phyloP scores from a whole-genome alignment of 2,329 filamentous ascomycete genomes.

The Chrysosporium queenslandicum region DNA sequence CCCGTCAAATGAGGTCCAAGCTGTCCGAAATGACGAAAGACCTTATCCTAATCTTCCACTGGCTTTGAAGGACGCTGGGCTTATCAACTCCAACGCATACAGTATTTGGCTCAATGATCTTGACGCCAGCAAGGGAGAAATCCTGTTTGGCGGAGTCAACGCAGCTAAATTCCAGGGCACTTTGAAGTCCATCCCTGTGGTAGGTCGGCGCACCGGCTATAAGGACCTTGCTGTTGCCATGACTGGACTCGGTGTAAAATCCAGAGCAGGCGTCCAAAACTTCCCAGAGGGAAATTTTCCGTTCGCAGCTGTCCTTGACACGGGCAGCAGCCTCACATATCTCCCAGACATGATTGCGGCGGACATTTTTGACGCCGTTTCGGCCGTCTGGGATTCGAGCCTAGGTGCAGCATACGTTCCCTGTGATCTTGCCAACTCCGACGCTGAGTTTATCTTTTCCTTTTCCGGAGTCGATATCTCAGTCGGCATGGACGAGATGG shows the following conservation, averaged over 20 bases:
- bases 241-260: conserved; percentile 44
- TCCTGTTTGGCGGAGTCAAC: conserved; percentile 69
- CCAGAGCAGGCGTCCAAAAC: conserved; percentile 14
- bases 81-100: conserved; percentile 58
- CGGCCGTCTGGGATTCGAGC: conserved; percentile 48
- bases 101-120: conserved; percentile 69
- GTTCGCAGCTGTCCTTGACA: conserved; percentile 59
- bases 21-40: conserved; percentile 42
- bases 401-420: conserved; percentile 45
- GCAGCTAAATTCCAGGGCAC: conserved; percentile 52
- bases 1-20: conserved; percentile 63
- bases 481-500: conserved; percentile 49
- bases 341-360: conserved; percentile 46
- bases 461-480: conserved; percentile 46
- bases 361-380: conserved; percentile 49
- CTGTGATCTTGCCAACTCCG: conserved; percentile 40
- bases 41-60: conserved; percentile 61
- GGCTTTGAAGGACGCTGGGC: conserved; percentile 50
- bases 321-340: conserved; percentile 58
- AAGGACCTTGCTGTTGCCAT: conserved; percentile 60
- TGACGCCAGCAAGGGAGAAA: conserved; percentile 52
- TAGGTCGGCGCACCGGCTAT: conserved; percentile 35
- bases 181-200: conserved; percentile 58
- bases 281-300: conserved; percentile 23
- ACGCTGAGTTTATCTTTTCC: conserved; percentile 44